A percentile compares a stretch with the other conserved stretches of the same genome.
Conservation (phyloP, 495 filamentous ascomycete species). For the Tuber indicum region DNA sequence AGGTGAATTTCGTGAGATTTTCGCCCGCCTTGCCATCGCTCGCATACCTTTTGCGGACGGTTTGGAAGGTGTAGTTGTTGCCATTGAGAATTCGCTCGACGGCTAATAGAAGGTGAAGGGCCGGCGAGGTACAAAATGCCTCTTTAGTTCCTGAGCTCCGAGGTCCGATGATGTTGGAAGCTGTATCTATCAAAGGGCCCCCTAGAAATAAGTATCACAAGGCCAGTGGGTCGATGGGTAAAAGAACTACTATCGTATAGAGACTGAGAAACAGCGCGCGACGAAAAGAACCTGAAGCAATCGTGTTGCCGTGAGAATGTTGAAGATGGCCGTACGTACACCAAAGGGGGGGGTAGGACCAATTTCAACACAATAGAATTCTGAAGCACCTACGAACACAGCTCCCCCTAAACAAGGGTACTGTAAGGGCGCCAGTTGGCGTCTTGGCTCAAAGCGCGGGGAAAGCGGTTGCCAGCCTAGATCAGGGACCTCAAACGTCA, state of each 20-base stretch:
- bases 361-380: neutral
- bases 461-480: neutral
- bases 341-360: neutral
- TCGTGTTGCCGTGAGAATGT: neutral
- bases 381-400: neutral
- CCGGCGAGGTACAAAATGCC: neutral
- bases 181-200: conserved; percentile 8
- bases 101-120: neutral
- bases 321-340: neutral
- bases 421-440: neutral
- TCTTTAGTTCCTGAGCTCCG: conserved; percentile 11
- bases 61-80: conserved; percentile 4
- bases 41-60: conserved; percentile 19
- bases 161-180: neutral
- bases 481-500: neutral
- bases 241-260: neutral
- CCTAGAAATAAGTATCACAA: conserved; percentile 14
- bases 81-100: conserved; percentile 10
- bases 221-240: conserved; percentile 34
- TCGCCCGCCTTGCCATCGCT: conserved; percentile 12
- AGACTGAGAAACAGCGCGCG: neutral
- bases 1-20: conserved; percentile 8
- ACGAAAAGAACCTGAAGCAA: neutral
- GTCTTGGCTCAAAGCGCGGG: neutral
- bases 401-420: neutral